Evolutionary conservation across 1,284 basidiomycete genomes (phyloP).

Genomic region (Ustilago crameri): DNA sequence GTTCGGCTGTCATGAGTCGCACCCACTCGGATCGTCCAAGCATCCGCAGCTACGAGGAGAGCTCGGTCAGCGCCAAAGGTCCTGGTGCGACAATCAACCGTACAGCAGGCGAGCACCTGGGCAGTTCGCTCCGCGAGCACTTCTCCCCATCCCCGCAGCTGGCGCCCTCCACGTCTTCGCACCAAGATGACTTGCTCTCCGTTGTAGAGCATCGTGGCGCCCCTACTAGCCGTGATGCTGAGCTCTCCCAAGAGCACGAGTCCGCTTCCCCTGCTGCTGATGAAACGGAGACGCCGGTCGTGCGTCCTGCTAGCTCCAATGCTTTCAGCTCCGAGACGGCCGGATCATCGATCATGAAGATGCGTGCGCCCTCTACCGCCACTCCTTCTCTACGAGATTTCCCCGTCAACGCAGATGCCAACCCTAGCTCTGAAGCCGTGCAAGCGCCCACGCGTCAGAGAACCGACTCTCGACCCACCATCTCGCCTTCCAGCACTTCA

Average conservation of each 20-base stretch:
- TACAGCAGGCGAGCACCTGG: slow-evolving; percentile 27
- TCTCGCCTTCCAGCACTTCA: slow-evolving; percentile 31
- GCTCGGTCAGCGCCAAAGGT: slow-evolving; percentile 35
- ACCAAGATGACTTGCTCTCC: slow-evolving; percentile 9
- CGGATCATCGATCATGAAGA: slow-evolving; percentile 46
- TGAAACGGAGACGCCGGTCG: not conserved
- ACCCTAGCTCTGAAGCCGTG: slow-evolving; percentile 30
- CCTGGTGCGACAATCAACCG: slow-evolving; percentile 37
- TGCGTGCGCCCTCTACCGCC: slow-evolving; percentile 16
- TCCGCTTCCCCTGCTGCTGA: not conserved
- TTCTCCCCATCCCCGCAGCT: slow-evolving; percentile 18
- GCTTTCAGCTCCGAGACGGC: slow-evolving; percentile 24
- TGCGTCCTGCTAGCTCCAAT: slow-evolving; percentile 14
- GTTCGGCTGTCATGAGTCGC: slow-evolving; percentile 21
- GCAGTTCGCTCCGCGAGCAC: slow-evolving; percentile 21
- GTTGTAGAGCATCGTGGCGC: slow-evolving; percentile 15
- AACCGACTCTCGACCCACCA: slow-evolving; percentile 42
- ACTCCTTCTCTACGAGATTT: slow-evolving; percentile 41
- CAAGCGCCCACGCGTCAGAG: slow-evolving; percentile 27
- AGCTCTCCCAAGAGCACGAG: not conserved
- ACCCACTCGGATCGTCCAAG: slow-evolving; percentile 31
- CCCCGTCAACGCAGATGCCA: slow-evolving; percentile 25
- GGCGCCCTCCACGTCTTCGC: not conserved
- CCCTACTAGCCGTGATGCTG: slow-evolving; percentile 2
- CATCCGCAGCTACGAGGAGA: slow-evolving; percentile 40